Conservation (phyloP, 164 flowering plant genomes). For the Chloranthus sessilifolius region DNA sequence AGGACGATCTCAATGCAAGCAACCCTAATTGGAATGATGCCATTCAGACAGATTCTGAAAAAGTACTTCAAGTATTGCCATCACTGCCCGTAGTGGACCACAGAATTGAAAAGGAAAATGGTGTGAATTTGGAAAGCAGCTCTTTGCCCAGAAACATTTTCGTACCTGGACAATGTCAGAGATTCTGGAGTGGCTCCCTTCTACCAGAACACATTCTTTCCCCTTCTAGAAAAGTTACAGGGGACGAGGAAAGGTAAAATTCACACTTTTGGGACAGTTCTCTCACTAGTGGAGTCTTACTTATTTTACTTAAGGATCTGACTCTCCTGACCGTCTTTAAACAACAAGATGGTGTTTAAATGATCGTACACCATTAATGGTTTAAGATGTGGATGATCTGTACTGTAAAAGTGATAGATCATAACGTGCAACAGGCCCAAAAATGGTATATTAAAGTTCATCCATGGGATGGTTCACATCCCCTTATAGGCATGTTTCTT, state of each 20-base stretch:
- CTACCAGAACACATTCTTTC: constrained; percentile 51
- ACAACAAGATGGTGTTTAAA: too few species aligned
- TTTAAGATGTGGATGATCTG: too few species aligned
- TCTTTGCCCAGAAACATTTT: constrained; percentile 25
- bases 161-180: constrained; percentile 33
- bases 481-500: too few species aligned
- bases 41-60: constrained; percentile 29
- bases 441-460: too few species aligned
- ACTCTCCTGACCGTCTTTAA: too few species aligned
- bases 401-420: too few species aligned
- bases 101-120: constrained; percentile 30
- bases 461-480: too few species aligned
- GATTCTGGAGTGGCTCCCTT: constrained; percentile 56
- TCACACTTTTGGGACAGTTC: too few species aligned
- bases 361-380: too few species aligned
- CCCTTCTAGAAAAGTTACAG: constrained; percentile 32
- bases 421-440: too few species aligned
- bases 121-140: constrained; percentile 34
- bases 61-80: constrained; percentile 19
- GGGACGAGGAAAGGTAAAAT: constrained; percentile 57
- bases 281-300: too few species aligned
- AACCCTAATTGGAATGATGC: constrained; percentile 35
- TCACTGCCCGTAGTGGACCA: constrained; percentile 22
- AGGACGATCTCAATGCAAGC: constrained; percentile 43
- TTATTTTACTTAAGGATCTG: too few species aligned